Base-by-base conservation (phyloP, 768 basidiomycete species). In the Phlebiopsis gigantea region DNA sequence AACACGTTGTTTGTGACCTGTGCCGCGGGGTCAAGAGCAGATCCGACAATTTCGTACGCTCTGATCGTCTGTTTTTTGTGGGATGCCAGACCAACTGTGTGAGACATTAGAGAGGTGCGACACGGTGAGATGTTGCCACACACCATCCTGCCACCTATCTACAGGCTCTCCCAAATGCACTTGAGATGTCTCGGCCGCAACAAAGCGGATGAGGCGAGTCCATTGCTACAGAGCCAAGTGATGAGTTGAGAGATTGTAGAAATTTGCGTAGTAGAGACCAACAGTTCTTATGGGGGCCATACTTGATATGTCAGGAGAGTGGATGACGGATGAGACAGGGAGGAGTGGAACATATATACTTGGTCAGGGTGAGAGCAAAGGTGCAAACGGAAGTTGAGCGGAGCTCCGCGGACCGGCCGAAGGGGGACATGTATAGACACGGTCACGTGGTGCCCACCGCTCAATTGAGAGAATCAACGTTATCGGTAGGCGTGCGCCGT, bases 201-300 rank as follows among this genome's bases (percentile, higher is more conserved):
- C 78, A 66, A 92, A 92, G 57, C 90, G 87, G 63, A 92, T 89
- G 52, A 92, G 79, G 50, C 90, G 84, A 30, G 82, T 82, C 90
- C 90, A 92, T 77, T 79, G 76, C 84, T 88, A 59, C 7, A 41
- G 14, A 17, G 2, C 3, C 31, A 34, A 34, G n/a, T n/a, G n/a
- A n/a, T n/a, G n/a, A n/a, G n/a, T n/a, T n/a, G n/a, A n/a, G n/a
- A n/a, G n/a, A n/a, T n/a, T n/a, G n/a, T n/a, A n/a, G n/a, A n/a
- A n/a, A n/a, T n/a, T n/a, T n/a, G n/a, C n/a, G n/a, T n/a, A n/a
- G n/a, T n/a, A 24, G 19, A 9, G 9, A 66, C 79, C 51, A 63
- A 84, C 85, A 46, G 82, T 84, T 62, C 63, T 74, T 46, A 85
- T 81, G 53, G 83, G 82, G 12, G 81, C 68, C 84, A 87, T n/a